These are phyloP conservation scores for Calonectria montana DNA, from an alignment of 2,329 filamentous ascomycete species.

Conservation along the genomic window DNA sequence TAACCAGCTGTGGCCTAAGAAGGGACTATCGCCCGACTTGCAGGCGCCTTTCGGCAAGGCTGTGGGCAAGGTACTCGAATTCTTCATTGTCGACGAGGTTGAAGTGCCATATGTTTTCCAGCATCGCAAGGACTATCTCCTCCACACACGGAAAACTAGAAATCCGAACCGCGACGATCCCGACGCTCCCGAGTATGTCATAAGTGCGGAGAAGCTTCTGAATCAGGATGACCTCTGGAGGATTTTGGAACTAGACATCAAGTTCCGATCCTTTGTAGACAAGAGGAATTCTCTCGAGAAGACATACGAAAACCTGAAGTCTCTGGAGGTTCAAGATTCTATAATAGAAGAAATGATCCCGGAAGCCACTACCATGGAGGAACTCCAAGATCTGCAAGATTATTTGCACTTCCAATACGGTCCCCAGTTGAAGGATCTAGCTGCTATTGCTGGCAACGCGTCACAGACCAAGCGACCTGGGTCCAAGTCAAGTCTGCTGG, in stretches of 20 bases:
- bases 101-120: slow-evolving; percentile 99
- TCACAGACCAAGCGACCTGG: slow-evolving; percentile 83
- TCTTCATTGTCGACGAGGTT: slow-evolving; percentile 93
- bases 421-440: slow-evolving; percentile 83
- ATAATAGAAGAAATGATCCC: slow-evolving; percentile 87
- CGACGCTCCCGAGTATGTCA: slow-evolving; percentile 77
- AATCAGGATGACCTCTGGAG: slow-evolving; percentile 96
- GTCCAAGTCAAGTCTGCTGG: slow-evolving; percentile 83
- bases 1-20: slow-evolving; percentile 89
- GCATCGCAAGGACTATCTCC: slow-evolving; percentile 96
- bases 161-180: slow-evolving; percentile 73
- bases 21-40: slow-evolving; percentile 77
- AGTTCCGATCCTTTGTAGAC: slow-evolving; percentile 92
- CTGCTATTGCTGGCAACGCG: slow-evolving; percentile 69
- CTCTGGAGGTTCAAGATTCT: slow-evolving; percentile 72
- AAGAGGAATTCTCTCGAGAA: slow-evolving; percentile 88
- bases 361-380: slow-evolving; percentile 87
- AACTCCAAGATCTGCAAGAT: slow-evolving; percentile 95
- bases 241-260: slow-evolving; percentile 93
- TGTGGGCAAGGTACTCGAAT: slow-evolving; percentile 91
- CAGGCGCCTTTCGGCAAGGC: slow-evolving; percentile 87
- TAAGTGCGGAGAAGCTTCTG: slow-evolving; percentile 86
- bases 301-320: slow-evolving; percentile 79
- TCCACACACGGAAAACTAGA: slow-evolving; percentile 81
- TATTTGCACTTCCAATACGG: slow-evolving; percentile 96